These are phyloP conservation scores for Erigeron canadensis DNA, from an alignment of 129 eudicot species.

Conservation along the genomic window DNA sequence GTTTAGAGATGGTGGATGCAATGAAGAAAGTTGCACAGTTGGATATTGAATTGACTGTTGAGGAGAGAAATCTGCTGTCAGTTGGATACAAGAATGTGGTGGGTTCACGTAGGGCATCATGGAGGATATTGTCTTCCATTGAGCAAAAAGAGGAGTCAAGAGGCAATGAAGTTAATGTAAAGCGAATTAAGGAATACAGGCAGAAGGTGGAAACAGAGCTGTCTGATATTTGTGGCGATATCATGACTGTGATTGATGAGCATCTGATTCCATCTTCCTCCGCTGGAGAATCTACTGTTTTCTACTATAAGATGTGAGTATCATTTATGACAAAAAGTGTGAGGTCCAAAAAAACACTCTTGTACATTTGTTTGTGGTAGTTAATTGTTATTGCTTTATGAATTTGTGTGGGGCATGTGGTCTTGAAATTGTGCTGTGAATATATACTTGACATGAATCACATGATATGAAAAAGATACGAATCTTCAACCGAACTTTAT, in stretches of 20 bases:
- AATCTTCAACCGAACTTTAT: neutral
- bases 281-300: conserved; percentile 61
- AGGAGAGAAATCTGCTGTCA: conserved; percentile 80
- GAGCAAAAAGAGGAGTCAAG: conserved; percentile 83
- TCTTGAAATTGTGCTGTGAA: conserved; percentile 14
- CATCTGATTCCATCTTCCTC: conserved; percentile 58
- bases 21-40: conserved; percentile 79
- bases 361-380: conserved; percentile 6
- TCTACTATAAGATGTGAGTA: conserved; percentile 59
- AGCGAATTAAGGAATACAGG: conserved; percentile 59
- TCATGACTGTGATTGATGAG: conserved; percentile 57
- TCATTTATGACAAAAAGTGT: neutral
- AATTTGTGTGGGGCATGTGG: conserved; percentile 11
- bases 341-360: conserved; percentile 15
- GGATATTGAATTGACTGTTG: conserved; percentile 73
- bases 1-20: conserved; percentile 80
- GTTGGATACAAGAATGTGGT: conserved; percentile 89
- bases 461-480: neutral
- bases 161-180: conserved; percentile 77
- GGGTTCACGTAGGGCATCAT: conserved; percentile 82
- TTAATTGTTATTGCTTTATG: conserved; percentile 14
- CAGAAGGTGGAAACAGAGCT: conserved; percentile 59
- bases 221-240: conserved; percentile 47
- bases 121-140: conserved; percentile 88
- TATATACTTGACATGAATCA: neutral